Percentiles rank a stretch among this genome's conserved stretches.
phyloP scores from a whole-genome alignment of 148 eudicot genomes.

The Vaccinium corymbosum region DNA sequence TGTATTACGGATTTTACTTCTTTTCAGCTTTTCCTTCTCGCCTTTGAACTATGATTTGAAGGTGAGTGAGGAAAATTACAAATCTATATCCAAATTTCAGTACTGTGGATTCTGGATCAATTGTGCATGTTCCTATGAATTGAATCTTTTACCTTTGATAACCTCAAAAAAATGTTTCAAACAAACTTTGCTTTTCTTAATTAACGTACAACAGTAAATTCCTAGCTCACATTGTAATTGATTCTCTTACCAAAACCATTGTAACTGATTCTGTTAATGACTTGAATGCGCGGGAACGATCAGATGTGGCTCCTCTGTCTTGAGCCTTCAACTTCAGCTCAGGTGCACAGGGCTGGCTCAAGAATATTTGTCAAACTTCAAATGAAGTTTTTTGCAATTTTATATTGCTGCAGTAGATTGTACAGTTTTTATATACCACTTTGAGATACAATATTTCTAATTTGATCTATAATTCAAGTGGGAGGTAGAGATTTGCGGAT shows the following conservation, averaged over 20 bases:
- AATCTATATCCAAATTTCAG: neutral
- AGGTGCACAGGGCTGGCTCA: neutral
- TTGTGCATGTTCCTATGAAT: neutral
- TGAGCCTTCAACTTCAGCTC: neutral
- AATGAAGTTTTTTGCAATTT: neutral
- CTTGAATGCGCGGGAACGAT: neutral
- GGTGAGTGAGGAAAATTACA: neutral
- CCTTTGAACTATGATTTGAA: neutral
- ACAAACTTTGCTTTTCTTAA: neutral
- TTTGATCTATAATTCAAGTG: neutral
- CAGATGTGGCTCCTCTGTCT: neutral
- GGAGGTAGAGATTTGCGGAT: neutral
- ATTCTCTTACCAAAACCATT: too few species aligned
- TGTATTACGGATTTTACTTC: neutral
- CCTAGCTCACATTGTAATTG: neutral
- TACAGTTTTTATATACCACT: neutral
- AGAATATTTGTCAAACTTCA: neutral
- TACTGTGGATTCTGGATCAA: neutral
- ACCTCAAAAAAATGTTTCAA: neutral
- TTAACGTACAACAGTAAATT: neutral
- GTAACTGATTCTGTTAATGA: neutral
- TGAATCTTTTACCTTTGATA: neutral
- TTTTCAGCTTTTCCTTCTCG: neutral
- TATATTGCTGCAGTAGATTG: neutral
- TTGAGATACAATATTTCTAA: neutral